A percentile compares a stretch with the other conserved stretches of the same genome.
These are phyloP conservation scores for Sphaerosporella brunnea DNA, from an alignment of 495 filamentous ascomycete genomes.

Conservation along the genomic window DNA sequence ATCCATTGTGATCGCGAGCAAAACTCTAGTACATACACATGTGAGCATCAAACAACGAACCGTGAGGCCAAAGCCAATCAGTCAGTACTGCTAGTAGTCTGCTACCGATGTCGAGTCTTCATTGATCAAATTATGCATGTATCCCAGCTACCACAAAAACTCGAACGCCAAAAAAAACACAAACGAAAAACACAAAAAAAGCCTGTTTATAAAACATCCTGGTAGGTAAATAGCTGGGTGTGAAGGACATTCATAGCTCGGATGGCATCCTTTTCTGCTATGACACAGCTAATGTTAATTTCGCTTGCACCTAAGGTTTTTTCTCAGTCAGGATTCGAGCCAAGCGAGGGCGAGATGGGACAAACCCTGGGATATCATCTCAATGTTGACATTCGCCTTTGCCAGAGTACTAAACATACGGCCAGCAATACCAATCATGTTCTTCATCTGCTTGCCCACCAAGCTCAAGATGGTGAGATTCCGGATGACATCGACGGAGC, in stretches of 20 bases:
- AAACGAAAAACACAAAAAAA: not conserved
- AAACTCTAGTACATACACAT: no score
- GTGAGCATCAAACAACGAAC: no score
- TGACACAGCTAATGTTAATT: constrained; percentile 97
- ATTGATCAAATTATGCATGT: no score
- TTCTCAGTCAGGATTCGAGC: not conserved
- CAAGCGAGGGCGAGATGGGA: not conserved
- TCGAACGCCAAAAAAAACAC: not conserved
- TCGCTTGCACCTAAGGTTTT: constrained; percentile 57
- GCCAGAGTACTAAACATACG: constrained; percentile 81
- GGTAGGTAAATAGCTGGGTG: constrained; percentile 58
- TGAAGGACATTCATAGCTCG: constrained; percentile 90
- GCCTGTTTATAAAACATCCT: not conserved
- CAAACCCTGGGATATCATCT: constrained; percentile 92
- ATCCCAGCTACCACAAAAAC: no score
- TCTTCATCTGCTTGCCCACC: constrained; percentile 89
- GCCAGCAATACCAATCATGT: constrained; percentile 87
- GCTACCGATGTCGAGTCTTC: no score
- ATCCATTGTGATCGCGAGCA: no score
- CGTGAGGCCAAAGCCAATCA: no score
- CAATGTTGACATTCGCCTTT: constrained; percentile 79
- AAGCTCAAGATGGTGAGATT: constrained; percentile 87
- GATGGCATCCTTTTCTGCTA: constrained; percentile 76
- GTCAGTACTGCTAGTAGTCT: no score
- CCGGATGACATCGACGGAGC: constrained; percentile 69